Base-by-base conservation (phyloP, 78 protist species). In the Dictyostelium discoideum region DNA sequence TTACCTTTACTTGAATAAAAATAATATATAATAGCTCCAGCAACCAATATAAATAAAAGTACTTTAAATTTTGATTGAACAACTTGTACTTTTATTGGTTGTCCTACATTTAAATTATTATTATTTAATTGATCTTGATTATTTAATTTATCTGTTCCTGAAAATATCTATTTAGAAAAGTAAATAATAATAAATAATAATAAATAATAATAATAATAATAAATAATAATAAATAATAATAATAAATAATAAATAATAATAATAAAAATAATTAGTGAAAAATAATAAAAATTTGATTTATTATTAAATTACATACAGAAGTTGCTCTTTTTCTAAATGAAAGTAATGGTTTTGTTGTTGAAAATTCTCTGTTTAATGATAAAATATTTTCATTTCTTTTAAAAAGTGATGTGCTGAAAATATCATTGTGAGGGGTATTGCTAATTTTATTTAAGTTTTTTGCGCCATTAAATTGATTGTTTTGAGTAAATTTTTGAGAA, bases 41-140 rank as follows among this genome's bases (percentile, higher is more conserved):
- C 26, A 74, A 74, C 18, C 16, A 74, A 6, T 7, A 74, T 5
- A 5, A 16, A 10, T 74, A 74, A 37, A 14, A 74, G 5, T 37
- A 22, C 37, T 74, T 16, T 74, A 74, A 74, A 74, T 74, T 37
- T 74, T 3, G 48, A 37, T 74, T 26, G 40, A 32, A 74, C 6
- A 74, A 74, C 81, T 16, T 74, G 81, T 13, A 74, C 81, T 37
- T 37, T 74, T 13, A 74, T 26, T 74, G 81, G 81, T 74, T 74
- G 24, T 18, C 42, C 46, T 26, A 13, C 46, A 5, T 5, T 42
- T 42, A 3, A 3, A 42, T 5, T 74, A 24, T 5, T 74, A 24
- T 29, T 29, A 72, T 11, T 32, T 29, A 72, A 11, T 13, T 24
- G 37, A 37, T 44, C 40, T 22, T 26, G 46, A 14, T 26, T 69